A percentile compares a stretch with the other conserved stretches of the same genome.
phyloP scores from a whole-genome alignment of 2,329 filamentous ascomycete species.

The Aspergillus sp. region DNA sequence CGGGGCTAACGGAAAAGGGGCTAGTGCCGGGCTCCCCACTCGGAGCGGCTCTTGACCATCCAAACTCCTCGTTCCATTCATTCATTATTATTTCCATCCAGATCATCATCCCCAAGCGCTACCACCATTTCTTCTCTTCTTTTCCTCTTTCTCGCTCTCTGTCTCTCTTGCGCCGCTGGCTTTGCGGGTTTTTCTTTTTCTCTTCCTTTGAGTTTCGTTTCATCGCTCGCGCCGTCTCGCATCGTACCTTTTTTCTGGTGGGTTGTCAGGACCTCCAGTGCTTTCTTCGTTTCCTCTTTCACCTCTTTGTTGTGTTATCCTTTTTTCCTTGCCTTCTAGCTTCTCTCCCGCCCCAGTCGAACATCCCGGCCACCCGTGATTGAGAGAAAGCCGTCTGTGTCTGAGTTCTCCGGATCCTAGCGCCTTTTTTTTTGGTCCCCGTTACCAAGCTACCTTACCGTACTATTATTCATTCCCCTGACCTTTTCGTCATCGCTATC shows the following conservation, averaged over 20 bases:
- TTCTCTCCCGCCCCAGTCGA: slow-evolving; percentile 24
- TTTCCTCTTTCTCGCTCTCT: not conserved
- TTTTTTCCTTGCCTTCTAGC: slow-evolving; percentile 14
- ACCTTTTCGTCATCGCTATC: too few relatives aligned
- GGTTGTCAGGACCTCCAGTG: too few relatives aligned
- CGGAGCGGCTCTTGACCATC: slow-evolving; percentile 28
- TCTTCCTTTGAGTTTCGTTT: too few relatives aligned
- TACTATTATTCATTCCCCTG: too few relatives aligned
- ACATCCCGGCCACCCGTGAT: too few relatives aligned
- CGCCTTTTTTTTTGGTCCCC: too few relatives aligned
- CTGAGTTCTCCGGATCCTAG: too few relatives aligned
- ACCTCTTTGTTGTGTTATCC: slow-evolving; percentile 17
- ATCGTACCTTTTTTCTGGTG: too few relatives aligned
- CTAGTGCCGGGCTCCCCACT: slow-evolving; percentile 20
- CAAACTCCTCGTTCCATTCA: slow-evolving; percentile 21
- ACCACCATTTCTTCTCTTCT: not conserved
- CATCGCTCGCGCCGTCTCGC: too few relatives aligned
- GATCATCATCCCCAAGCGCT: slow-evolving; percentile 12
- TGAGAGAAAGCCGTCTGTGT: too few relatives aligned
- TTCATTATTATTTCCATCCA: slow-evolving; percentile 14
- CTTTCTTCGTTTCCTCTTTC: slow-evolving; percentile 19
- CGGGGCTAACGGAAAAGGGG: slow-evolving; percentile 12
- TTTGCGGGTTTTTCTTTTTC: too few relatives aligned
- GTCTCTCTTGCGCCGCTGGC: not conserved
- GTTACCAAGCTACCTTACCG: too few relatives aligned